Evolutionary conservation across 768 basidiomycete genomes (phyloP).

Genomic region (Cystobasidium tubakii): DNA sequence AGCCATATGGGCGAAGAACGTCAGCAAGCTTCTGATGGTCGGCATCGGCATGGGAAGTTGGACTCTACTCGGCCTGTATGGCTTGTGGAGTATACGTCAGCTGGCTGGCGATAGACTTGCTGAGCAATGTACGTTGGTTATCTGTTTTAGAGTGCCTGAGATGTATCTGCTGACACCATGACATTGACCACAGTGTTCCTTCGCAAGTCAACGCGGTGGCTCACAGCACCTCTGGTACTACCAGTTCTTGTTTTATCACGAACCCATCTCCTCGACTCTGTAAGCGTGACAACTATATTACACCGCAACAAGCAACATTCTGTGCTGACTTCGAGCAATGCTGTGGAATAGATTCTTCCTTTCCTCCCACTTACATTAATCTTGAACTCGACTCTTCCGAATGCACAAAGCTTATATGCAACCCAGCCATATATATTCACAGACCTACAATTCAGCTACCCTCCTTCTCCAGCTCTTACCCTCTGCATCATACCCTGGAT

Average conservation of each 20-base stretch:
- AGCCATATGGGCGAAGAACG: conserved; percentile 12
- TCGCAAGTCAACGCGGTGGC: conserved; percentile 18
- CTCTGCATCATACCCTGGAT: conserved; percentile 45
- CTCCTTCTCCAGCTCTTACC: conserved; percentile 42
- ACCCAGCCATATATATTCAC: conserved; percentile 36
- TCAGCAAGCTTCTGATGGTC: conserved; percentile 32
- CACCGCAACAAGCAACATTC: neutral
- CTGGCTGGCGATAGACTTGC: conserved; percentile 30
- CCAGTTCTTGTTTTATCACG: conserved; percentile 42
- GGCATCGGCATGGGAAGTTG: conserved; percentile 36
- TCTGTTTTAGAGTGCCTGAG: too few species aligned
- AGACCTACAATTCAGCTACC: conserved; percentile 41
- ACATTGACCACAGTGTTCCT: neutral
- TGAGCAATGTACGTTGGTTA: conserved; percentile 36
- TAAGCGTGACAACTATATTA: neutral
- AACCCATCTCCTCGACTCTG: conserved; percentile 44
- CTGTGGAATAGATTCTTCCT: conserved; percentile 39
- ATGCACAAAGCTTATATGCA: neutral
- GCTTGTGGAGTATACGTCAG: conserved; percentile 37
- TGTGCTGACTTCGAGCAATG: neutral
- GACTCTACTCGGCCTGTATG: conserved; percentile 40
- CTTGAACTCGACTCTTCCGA: conserved; percentile 29
- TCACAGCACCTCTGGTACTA: conserved; percentile 43
- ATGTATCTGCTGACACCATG: neutral
- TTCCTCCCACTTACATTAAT: conserved; percentile 44